A percentile compares a stretch with the other conserved stretches of the same genome.
Evolutionary conservation across 768 basidiomycete species (phyloP).

Genomic region (Sporobolomyces phaffii): DNA sequence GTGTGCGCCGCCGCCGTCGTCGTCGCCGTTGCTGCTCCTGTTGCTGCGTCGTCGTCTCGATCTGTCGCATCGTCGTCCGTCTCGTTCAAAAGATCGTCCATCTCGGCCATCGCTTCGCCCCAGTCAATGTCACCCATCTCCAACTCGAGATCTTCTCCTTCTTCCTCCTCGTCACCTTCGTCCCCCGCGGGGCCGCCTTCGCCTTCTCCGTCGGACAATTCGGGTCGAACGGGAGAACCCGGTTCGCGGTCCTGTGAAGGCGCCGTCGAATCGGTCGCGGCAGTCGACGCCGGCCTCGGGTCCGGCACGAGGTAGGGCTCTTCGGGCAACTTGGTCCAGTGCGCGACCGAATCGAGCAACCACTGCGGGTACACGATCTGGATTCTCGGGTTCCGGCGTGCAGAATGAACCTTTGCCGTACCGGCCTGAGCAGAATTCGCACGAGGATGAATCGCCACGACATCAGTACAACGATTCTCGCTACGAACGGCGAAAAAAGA

Average conservation of each 20-base stretch:
- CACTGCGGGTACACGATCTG: constrained; percentile 82
- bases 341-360: constrained; percentile 82
- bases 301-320: constrained; percentile 56
- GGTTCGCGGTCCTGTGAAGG: no score
- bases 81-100: constrained; percentile 67
- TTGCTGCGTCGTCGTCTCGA: not conserved
- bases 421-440: constrained; percentile 64
- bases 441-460: no score
- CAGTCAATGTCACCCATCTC: constrained; percentile 62
- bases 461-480: not conserved
- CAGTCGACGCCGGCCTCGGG: constrained; percentile 3
- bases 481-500: constrained; percentile 23
- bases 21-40: not conserved
- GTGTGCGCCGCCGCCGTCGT: no score
- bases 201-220: constrained; percentile 30
- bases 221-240: constrained; percentile 1
- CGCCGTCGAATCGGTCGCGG: no score
- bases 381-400: constrained; percentile 66
- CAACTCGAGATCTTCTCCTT: constrained; percentile 54
- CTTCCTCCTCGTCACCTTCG: constrained; percentile 34
- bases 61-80: constrained; percentile 38
- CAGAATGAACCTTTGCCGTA: constrained; percentile 83
- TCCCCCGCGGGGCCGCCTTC: constrained; percentile 35
- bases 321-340: constrained; percentile 80
- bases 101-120: constrained; percentile 76